Base-by-base conservation (phyloP, 2,329 filamentous ascomycete species). In the Colletotrichum brevisporum region DNA sequence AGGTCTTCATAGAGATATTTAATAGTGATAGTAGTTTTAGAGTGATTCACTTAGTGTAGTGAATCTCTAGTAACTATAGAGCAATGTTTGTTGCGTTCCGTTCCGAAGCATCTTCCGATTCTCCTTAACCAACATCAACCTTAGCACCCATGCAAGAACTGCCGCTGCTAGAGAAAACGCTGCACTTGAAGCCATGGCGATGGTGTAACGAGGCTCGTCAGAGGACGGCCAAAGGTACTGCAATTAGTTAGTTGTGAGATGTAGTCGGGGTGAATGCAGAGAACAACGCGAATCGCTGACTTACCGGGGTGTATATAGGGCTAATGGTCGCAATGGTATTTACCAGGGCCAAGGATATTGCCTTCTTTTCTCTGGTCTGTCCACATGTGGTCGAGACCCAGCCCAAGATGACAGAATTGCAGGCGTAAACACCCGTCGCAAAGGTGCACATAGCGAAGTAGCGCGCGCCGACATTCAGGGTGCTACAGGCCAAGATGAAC, bases 361-460 rank as follows among this genome's bases (percentile, higher is more conserved):
- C 81, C 63, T 83, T 83, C 73, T 83, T 83, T 73, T 84, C 82
- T 2, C 78, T 78, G 0, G 80, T 84, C 39, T 83, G 82, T 0
- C 80, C 81, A 6, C 82, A 78, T 0, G 80, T 83, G 0, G 76
- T 75, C 0, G 76, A 78, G 0, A 81, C 79, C 82, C 82, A 84
- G 5, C 81, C 81, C 0, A 83, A 74, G 16, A 83, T 82, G 70
- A 83, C 77, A 0, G 78, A 79, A 72, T 83, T 84, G n/a, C 83
- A 82, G 2, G 77, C 75, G 26, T 78, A 78, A 4, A 79, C 78
- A 1, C 79, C 79, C 15, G 73, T 75, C 4, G 78, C 76, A 10
- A 80, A 80, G 15, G 78, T 70, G 61, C 80, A 80, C 70, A 78
- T 80, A 4, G 77, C 73, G 1, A 78, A 69, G 52, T 81, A 81